Percentiles rank a stretch among this genome's conserved stretches.
Conservation (phyloP, 768 basidiomycete genomes). For the Tricholoma terreum region DNA sequence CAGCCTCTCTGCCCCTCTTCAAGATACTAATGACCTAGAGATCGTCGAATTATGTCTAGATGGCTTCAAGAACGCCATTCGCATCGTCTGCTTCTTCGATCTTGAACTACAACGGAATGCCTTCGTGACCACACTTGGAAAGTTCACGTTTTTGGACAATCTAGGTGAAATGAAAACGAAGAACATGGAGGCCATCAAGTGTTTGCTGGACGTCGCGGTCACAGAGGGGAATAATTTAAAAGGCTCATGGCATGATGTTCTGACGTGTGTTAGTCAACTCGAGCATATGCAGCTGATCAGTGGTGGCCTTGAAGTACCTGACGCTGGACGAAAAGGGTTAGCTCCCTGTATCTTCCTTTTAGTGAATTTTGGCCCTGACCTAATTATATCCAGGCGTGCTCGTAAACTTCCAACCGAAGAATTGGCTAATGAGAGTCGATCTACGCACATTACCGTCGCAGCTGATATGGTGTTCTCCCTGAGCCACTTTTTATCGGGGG, state of each 20-base stretch:
- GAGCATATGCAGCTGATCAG: constrained; percentile 99
- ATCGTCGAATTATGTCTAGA: constrained; percentile 89
- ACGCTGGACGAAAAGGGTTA: constrained; percentile 81
- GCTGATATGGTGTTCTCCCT: constrained; percentile 99
- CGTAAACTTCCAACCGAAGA: constrained; percentile 84
- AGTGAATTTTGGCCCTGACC: constrained; percentile 9
- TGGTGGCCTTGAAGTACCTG: constrained; percentile 81
- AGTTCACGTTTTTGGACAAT: constrained; percentile 98
- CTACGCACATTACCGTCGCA: constrained; percentile 96
- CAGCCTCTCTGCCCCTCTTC: constrained; percentile 89
- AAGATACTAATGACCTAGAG: constrained; percentile 93
- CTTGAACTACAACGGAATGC: constrained; percentile 97
- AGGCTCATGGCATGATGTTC: constrained; percentile 93
- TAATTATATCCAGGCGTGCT: constrained; percentile 32
- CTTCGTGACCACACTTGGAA: constrained; percentile 92
- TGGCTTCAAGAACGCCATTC: constrained; percentile 96
- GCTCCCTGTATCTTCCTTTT: constrained; percentile 2
- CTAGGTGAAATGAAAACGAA: constrained; percentile 98
- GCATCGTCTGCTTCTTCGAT: constrained; percentile 95
- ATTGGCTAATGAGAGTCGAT: constrained; percentile 93
- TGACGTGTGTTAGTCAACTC: constrained; percentile 96
- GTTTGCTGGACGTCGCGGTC: constrained; percentile 90
- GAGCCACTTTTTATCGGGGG: constrained; percentile 92
- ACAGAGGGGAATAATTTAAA: constrained; percentile 97
- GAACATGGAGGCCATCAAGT: constrained; percentile 99